phyloP scores from a whole-genome alignment of 2,329 filamentous ascomycete species.

The Sarocladiaceae sp. region DNA sequence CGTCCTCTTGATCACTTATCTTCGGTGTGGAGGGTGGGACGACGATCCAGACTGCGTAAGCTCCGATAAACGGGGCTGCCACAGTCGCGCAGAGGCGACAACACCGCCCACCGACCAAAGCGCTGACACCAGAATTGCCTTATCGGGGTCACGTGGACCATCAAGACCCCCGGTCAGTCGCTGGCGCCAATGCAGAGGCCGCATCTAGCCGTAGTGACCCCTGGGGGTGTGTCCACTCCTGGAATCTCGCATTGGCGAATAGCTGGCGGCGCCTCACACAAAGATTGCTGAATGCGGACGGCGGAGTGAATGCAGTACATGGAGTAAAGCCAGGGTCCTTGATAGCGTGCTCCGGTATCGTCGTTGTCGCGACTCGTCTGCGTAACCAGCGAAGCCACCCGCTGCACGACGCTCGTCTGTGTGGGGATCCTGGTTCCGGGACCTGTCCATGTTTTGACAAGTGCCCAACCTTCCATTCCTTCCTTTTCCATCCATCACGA shows the following conservation, averaged over 20 bases:
- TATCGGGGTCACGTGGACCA: slow-evolving; percentile 9
- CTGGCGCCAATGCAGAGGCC: slow-evolving; percentile 9
- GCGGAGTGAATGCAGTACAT: slow-evolving; percentile 5
- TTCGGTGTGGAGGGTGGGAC: slow-evolving; percentile 8
- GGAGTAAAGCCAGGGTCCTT: slow-evolving; percentile 1
- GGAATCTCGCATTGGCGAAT: not conserved
- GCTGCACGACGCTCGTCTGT: no score
- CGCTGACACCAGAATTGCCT: slow-evolving; percentile 8
- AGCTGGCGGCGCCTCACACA: no score
- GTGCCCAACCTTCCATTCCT: not conserved
- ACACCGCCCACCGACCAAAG: slow-evolving; percentile 4
- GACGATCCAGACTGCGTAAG: slow-evolving; percentile 5
- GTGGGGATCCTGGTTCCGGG: slow-evolving; percentile 7
- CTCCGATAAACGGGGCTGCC: slow-evolving; percentile 7
- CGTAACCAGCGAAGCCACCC: slow-evolving; percentile 8
- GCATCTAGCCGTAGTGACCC: slow-evolving; percentile 6
- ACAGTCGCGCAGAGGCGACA: slow-evolving; percentile 2
- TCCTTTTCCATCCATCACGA: not conserved
- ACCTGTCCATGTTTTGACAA: not conserved
- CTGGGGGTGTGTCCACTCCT: slow-evolving; percentile 6
- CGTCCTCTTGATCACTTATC: slow-evolving; percentile 2
- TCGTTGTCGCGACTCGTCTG: slow-evolving; percentile 5
- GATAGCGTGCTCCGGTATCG: slow-evolving; percentile 8
- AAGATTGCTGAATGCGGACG: slow-evolving; percentile 9
- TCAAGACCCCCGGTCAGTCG: not conserved